Base-by-base conservation (phyloP, 345 rosid genomes). In the Theobroma cacao region DNA sequence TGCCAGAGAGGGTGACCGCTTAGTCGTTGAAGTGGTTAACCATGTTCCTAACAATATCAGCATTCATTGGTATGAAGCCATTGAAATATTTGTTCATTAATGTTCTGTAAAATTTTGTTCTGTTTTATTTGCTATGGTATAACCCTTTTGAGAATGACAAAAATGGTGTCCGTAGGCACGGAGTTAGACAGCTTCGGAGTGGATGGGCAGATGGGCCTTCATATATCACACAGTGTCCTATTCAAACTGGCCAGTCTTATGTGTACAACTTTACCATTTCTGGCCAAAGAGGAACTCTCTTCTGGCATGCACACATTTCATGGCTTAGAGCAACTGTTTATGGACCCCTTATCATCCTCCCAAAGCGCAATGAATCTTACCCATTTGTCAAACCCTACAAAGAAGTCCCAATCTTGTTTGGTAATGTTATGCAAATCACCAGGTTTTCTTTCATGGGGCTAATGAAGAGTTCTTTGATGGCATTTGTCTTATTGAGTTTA, bases 201-300 rank as follows among this genome's bases (percentile, higher is more conserved):
- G 97, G 92, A 47, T 93, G 97, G 97, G 94, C 98, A 10, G 95
- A 95, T 77, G 97, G 97, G 45, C 95, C 98, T 2, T 64, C 92
- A 0, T 91, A 90, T 75, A 82, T 91, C 38, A 91, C 97, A 45
- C 94, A 91, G 67, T 93, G 97, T 71, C 98, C 95, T 0, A 90
- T 93, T 82, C 97, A 84, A 75, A 88, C 88, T 1, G 86, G 89
- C 66, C 87, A 86, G 64, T 86, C 81, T 59, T 95, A 88, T 77
- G 88, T 89, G 7, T 91, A 90, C 86, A 93, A 86, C 85, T 93
- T 91, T 88, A 91, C 92, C 0, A 82, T 90, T 53, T 82, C 79
- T 4, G 94, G 93, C 38, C 94, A 94, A 81, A 87, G 95, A 80
- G 97, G 98, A 80, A 88, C 98, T 30, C 84, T 90, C 45, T 87